Percentiles rank a stretch among this genome's conserved stretches.
Evolutionary conservation across 306 rosid genomes (phyloP).

Genomic region (Amphicarpaea edgeworthii): DNA sequence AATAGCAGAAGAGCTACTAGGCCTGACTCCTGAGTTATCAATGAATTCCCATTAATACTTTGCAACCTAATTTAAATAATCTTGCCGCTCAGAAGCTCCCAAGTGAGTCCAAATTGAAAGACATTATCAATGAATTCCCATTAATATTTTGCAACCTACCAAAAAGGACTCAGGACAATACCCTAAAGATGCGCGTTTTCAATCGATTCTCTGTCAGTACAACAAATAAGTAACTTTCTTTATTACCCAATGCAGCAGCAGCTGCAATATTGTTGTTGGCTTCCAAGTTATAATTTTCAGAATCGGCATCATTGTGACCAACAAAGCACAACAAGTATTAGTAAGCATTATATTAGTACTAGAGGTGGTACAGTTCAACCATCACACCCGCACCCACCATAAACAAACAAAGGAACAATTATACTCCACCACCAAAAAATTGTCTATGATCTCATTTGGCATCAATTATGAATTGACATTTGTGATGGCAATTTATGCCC

Average conservation of each 20-base stretch:
- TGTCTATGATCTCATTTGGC: not conserved
- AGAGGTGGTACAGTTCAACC: conserved; percentile 37
- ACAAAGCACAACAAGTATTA: not conserved
- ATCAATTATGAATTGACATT: not conserved
- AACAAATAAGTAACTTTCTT: not conserved
- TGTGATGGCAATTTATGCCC: not conserved
- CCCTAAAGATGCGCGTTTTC: conserved; percentile 8
- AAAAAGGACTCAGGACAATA: not conserved
- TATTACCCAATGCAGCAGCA: conserved; percentile 26
- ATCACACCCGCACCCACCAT: conserved; percentile 14
- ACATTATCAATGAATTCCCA: conserved; percentile 2
- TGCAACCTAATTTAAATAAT: not conserved
- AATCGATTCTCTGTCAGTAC: not conserved
- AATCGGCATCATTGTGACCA: conserved; percentile 8
- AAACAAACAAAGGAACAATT: conserved; percentile 18
- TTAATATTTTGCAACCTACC: conserved; percentile 38
- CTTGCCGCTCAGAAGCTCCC: not conserved
- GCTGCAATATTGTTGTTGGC: conserved; percentile 14
- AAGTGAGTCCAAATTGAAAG: conserved; percentile 18
- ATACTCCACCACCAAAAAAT: conserved; percentile 4
- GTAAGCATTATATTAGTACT: conserved; percentile 1
- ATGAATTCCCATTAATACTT: not conserved
- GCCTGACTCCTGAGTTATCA: not conserved
- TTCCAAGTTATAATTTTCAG: conserved; percentile 10
- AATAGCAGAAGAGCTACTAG: not conserved